These are phyloP conservation scores for Marvania coccoides DNA, from an alignment of 139 green algal species.

Conservation along the genomic window DNA sequence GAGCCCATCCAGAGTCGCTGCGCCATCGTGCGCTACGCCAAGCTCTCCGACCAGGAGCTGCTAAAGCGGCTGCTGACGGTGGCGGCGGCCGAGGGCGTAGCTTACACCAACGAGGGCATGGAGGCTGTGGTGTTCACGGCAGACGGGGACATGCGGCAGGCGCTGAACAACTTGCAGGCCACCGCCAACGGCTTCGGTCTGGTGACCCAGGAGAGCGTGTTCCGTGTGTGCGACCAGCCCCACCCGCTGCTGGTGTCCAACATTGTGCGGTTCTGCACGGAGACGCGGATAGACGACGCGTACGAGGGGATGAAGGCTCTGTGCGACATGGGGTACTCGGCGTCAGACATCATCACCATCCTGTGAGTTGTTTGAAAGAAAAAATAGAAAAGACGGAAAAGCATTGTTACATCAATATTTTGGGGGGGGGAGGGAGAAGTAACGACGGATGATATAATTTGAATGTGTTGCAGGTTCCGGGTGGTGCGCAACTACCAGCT, in stretches of 20 bases:
- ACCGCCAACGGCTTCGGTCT: constrained; percentile 86
- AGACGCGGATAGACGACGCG: constrained; percentile 67
- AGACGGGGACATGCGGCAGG: constrained; percentile 98
- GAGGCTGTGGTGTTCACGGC: constrained; percentile 97
- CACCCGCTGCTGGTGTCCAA: constrained; percentile 78
- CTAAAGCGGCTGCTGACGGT: constrained; percentile 77
- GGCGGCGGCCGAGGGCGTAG: constrained; percentile 37
- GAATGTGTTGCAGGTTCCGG: too few species aligned
- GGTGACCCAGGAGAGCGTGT: constrained; percentile 85
- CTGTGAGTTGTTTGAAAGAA: too few species aligned
- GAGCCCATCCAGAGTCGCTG: constrained; percentile 98
- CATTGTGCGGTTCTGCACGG: constrained; percentile 67
- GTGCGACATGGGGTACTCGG: constrained; percentile 82
- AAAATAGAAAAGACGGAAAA: too few species aligned
- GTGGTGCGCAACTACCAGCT: constrained; percentile 69
- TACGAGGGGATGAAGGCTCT: constrained; percentile 73
- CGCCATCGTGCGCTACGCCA: constrained; percentile 80
- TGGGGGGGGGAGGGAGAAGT: too few species aligned
- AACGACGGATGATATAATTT: too few species aligned
- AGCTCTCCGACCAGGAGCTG: constrained; percentile 81
- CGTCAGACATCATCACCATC: constrained; percentile 92
- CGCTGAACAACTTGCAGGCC: constrained; percentile 96
- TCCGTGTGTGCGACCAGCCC: constrained; percentile 97
- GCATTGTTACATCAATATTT: too few species aligned
- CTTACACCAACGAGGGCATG: constrained; percentile 71